Conservation (phyloP, 148 eudicot species). For the Arbutus unedo region DNA sequence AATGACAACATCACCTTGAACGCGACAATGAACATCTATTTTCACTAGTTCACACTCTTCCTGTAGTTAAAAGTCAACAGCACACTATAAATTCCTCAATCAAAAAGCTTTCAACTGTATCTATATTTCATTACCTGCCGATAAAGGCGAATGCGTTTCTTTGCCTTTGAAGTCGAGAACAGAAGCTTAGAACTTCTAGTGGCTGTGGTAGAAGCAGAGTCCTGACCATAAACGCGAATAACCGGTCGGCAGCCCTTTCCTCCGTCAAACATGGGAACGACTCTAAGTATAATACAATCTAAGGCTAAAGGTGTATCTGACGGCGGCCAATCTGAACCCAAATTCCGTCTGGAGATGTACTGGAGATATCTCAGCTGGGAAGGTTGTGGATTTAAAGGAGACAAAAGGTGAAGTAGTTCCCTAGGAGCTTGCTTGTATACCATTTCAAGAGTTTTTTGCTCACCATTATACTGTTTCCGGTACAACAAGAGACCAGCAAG, state of each 20-base stretch:
- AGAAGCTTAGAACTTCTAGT: slow-evolving; percentile 54
- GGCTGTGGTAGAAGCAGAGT: slow-evolving; percentile 42
- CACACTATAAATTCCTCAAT: slow-evolving; percentile 10
- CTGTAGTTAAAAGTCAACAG: slow-evolving; percentile 45
- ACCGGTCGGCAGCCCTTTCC: slow-evolving; percentile 68
- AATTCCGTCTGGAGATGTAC: slow-evolving; percentile 55
- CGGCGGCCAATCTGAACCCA: slow-evolving; percentile 68
- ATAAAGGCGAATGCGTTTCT: slow-evolving; percentile 43
- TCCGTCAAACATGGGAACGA: slow-evolving; percentile 52
- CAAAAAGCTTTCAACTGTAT: neutral
- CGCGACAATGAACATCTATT: slow-evolving; percentile 57
- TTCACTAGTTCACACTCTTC: slow-evolving; percentile 63
- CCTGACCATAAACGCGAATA: slow-evolving; percentile 68
- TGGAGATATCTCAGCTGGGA: slow-evolving; percentile 76
- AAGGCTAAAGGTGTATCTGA: slow-evolving; percentile 50
- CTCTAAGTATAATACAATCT: slow-evolving; percentile 57
- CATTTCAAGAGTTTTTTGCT: slow-evolving; percentile 77
- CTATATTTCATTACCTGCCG: slow-evolving; percentile 43
- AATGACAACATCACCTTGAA: slow-evolving; percentile 82
- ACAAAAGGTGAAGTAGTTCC: slow-evolving; percentile 61
- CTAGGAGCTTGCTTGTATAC: slow-evolving; percentile 75
- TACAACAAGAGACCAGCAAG: slow-evolving; percentile 76
- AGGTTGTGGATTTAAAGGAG: slow-evolving; percentile 68
- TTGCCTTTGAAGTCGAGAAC: slow-evolving; percentile 53
- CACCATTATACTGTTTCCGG: slow-evolving; percentile 62